phyloP scores from a whole-genome alignment of 805 yeast species.

The Teunomyces cretensis region DNA sequence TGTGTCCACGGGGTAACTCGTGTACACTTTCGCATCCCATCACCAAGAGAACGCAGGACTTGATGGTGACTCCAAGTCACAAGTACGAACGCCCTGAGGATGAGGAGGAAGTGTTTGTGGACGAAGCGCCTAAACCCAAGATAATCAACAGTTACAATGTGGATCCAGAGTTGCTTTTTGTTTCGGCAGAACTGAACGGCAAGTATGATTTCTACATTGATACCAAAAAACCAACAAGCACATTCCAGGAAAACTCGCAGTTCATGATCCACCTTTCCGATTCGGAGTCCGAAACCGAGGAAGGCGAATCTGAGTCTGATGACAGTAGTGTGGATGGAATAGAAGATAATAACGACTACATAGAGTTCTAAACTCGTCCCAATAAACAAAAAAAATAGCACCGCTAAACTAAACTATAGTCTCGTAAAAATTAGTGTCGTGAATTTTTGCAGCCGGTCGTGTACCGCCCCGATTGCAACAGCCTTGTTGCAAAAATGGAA shows the following conservation, averaged over 20 bases:
- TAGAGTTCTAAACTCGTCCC: conserved; percentile 12
- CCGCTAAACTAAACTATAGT: too few relatives aligned
- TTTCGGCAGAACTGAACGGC: conserved; percentile 14
- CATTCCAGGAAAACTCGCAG: conserved; percentile 11
- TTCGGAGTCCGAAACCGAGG: not conserved
- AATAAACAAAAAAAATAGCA: too few relatives aligned
- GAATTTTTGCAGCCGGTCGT: conserved; percentile 2
- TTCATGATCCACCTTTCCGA: conserved; percentile 15
- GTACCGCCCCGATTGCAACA: not conserved
- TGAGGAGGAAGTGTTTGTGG: conserved; percentile 19
- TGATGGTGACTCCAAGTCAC: conserved; percentile 19
- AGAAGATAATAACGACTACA: conserved; percentile 24
- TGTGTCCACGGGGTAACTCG: conserved; percentile 50
- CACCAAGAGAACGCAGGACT: conserved; percentile 25
- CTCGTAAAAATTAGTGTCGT: too few relatives aligned
- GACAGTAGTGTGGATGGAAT: conserved; percentile 18
- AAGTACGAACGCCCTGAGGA: conserved; percentile 13
- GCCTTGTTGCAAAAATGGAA: conserved; percentile 1
- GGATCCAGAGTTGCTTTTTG: conserved; percentile 26
- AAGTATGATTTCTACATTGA: conserved; percentile 28
- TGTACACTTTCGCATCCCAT: conserved; percentile 55
- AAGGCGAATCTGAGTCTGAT: conserved; percentile 10
- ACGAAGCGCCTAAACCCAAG: conserved; percentile 10
- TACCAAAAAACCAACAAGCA: conserved; percentile 3
- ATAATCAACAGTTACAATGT: conserved; percentile 35